Conservation (phyloP, 768 basidiomycete species). For the Tulasnella calospora region DNA sequence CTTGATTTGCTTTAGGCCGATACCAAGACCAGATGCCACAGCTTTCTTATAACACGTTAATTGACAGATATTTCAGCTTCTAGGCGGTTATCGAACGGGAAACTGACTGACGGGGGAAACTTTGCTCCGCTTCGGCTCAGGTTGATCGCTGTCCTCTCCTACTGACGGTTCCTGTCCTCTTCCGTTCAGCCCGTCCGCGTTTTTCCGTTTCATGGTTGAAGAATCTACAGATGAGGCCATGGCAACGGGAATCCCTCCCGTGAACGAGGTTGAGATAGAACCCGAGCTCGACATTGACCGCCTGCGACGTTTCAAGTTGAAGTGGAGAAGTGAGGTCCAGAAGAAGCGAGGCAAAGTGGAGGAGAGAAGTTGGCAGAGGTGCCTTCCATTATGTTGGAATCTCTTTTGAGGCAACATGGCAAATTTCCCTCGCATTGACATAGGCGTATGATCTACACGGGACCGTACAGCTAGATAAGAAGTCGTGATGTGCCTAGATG, state of each 20-base stretch:
- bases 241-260: too few species aligned
- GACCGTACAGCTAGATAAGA: not conserved
- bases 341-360: too few species aligned
- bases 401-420: not conserved
- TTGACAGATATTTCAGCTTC: not conserved
- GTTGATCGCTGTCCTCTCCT: not conserved
- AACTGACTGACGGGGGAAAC: not conserved
- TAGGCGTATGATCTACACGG: too few species aligned
- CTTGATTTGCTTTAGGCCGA: not conserved
- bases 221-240: too few species aligned
- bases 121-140: not conserved
- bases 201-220: not conserved
- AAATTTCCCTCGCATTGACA: not conserved
- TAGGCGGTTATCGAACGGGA: not conserved
- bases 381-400: not conserved
- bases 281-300: too few species aligned
- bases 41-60: not conserved
- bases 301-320: too few species aligned
- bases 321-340: too few species aligned
- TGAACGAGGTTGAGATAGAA: too few species aligned
- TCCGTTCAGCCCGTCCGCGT: not conserved
- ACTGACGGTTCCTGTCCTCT: not conserved
- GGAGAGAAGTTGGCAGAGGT: not conserved
- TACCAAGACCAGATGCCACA: not conserved
- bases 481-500: not conserved